Conservation (phyloP, 371 early-diverging fungal genomes). For the Blakeslea trispora region DNA sequence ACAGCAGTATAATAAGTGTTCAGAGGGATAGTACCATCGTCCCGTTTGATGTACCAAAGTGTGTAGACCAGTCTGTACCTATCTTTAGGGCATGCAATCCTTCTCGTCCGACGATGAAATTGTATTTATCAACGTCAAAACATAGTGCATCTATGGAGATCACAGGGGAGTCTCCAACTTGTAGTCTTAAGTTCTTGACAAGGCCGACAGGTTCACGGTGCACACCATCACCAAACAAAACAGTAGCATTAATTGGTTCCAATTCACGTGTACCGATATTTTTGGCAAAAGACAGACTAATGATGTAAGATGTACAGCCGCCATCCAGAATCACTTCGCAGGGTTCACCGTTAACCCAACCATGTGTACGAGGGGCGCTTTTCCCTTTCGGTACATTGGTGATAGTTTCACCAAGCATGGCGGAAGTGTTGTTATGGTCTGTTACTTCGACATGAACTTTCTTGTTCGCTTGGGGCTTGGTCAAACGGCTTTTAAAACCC, state of each 20-base stretch:
- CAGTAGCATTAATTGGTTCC: not conserved
- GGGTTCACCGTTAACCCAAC: not conserved
- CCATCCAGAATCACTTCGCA: constrained; percentile 4
- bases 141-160: not conserved
- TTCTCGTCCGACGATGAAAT: constrained; percentile 1
- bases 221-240: constrained; percentile 2
- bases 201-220: not conserved
- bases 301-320: constrained; percentile 3
- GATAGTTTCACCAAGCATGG: not conserved
- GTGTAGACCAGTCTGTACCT: not conserved
- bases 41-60: not conserved
- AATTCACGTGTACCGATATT: not conserved
- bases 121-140: not conserved
- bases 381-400: not conserved
- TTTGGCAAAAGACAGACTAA: not conserved
- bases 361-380: not conserved
- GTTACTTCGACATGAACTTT: not conserved
- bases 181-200: not conserved
- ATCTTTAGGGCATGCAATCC: not conserved
- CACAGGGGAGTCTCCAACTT: not conserved
- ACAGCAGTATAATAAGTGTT: not conserved
- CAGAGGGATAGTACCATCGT: not conserved
- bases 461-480: not conserved
- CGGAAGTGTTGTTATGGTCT: not conserved
- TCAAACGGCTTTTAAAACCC: not conserved